Base-by-base conservation (phyloP, 2,329 filamentous ascomycete species). In the Beauveria medogensis region DNA sequence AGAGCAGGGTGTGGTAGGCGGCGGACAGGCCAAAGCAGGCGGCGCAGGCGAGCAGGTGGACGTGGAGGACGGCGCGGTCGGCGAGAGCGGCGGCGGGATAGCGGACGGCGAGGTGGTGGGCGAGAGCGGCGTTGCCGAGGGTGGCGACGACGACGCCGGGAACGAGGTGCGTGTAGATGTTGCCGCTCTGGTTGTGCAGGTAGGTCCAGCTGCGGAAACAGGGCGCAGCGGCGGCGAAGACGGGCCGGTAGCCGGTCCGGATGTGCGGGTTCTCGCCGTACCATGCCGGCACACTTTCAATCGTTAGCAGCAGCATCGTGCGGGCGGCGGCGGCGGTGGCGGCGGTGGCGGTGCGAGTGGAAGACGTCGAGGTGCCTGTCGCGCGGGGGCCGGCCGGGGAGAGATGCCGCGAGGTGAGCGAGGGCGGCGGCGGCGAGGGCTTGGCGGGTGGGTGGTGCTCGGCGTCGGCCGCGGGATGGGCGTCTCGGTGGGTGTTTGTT, bases 261-360 rank as follows among this genome's bases (percentile, higher is more conserved):
- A 79, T 75, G 64, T 71, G 75, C 9, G 68, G 65, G 63, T 78
- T 80, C 63, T 75, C 71, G 61, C 74, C 71, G 59, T 73, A 71
- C 77, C 78, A 80, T 52, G 67, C 64, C 1, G 77, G 77, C 5
- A 79, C 64, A 22, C 76, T 70, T 44, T 73, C 64, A 22, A 62
- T 65, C 41, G 61, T 37, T 20, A 69, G 64, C 12, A 69, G 66
- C 16, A 37, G 43, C 41, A 43, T 43, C 24, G 26, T 53, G 43
- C 47, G n/a, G 24, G 48, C 47, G 24, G 44, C 22, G 34, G 40
- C 24, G 34, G 46, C 18, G 46, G 40, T 24, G 34, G 47, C 18
- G 18, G 48, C 47, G 22, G 44, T 34, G 34, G 40, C 37, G 18
- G 37, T 18, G 30, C 30, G 4, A 1, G 12, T 34, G 30, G 30